A percentile compares a stretch with the other conserved stretches of the same genome.
Conservation (phyloP, 768 basidiomycete genomes). For the Suillus paluster region DNA sequence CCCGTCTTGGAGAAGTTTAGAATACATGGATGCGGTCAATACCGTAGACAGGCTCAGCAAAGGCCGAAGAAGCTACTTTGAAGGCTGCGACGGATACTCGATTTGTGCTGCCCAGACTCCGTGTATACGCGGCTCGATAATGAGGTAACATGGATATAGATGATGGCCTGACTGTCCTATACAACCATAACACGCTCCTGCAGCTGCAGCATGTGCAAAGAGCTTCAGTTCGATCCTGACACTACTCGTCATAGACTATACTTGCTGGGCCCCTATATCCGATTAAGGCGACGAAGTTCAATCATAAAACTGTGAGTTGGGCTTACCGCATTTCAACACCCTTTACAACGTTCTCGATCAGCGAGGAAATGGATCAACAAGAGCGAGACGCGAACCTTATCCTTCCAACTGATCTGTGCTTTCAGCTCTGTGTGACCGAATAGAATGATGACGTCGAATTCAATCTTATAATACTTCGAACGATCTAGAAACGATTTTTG, state of each 20-base stretch:
- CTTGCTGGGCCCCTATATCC: conserved; percentile 1
- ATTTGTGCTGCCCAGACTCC: not conserved
- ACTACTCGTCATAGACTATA: conserved; percentile 5
- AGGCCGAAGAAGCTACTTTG: too few species aligned
- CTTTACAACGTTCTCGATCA: conserved; percentile 19
- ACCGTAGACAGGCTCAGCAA: too few species aligned
- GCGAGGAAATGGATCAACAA: not conserved
- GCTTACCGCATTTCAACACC: conserved; percentile 36
- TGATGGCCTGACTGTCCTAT: not conserved
- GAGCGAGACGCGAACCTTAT: conserved; percentile 30
- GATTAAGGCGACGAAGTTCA: not conserved
- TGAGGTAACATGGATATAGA: not conserved
- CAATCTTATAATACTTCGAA: conserved; percentile 23
- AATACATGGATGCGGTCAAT: not conserved
- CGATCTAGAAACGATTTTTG: not conserved
- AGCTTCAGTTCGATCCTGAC: not conserved
- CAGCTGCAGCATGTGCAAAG: not conserved
- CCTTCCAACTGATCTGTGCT: conserved; percentile 44
- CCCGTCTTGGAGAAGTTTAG: too few species aligned
- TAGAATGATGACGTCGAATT: conserved; percentile 38
- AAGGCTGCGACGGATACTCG: too few species aligned
- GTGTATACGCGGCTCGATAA: not conserved
- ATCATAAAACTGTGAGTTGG: not conserved
- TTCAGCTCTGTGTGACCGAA: conserved; percentile 46
- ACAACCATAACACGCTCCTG: not conserved